These are phyloP conservation scores for Arthroderma sp. DNA, from an alignment of 2,329 filamentous ascomycete species.

Conservation along the genomic window DNA sequence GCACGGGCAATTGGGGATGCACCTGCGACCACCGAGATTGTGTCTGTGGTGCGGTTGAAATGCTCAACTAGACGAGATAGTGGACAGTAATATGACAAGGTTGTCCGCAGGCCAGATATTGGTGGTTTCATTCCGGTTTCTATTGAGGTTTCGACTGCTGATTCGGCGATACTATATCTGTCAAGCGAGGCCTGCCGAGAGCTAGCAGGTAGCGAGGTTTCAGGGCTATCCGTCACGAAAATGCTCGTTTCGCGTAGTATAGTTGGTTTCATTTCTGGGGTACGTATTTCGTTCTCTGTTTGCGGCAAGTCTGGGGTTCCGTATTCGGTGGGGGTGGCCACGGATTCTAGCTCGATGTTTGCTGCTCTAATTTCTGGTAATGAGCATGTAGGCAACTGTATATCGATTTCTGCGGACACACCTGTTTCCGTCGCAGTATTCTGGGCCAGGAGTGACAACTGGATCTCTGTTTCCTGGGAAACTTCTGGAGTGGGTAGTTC, in stretches of 20 bases:
- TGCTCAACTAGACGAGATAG: slow-evolving; percentile 31
- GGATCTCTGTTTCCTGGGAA: slow-evolving; percentile 1
- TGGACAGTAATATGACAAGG: slow-evolving; percentile 30
- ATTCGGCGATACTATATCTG: background rate
- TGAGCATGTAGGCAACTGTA: too few species aligned
- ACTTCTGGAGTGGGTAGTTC: slow-evolving; percentile 2
- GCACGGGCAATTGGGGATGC: slow-evolving; percentile 20
- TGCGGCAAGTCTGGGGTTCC: too few species aligned
- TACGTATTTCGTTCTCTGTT: too few species aligned
- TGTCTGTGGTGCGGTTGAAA: slow-evolving; percentile 28
- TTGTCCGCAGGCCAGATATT: slow-evolving; percentile 26
- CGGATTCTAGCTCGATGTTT: too few species aligned
- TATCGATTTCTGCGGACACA: too few species aligned
- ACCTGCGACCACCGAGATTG: slow-evolving; percentile 29
- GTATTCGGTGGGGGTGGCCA: too few species aligned
- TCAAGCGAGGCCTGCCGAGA: background rate
- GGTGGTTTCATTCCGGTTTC: slow-evolving; percentile 10
- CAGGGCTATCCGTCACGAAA: background rate
- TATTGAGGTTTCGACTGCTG: slow-evolving; percentile 2
- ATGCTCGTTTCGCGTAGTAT: too few species aligned
- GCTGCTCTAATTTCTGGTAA: too few species aligned
- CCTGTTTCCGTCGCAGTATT: too few species aligned
- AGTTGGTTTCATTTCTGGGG: too few species aligned
- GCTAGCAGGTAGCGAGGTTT: background rate
- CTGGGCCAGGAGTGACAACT: too few species aligned